Evolutionary conservation across 2,329 filamentous ascomycete species (phyloP).

Genomic region (Zymoseptoria passerinii): DNA sequence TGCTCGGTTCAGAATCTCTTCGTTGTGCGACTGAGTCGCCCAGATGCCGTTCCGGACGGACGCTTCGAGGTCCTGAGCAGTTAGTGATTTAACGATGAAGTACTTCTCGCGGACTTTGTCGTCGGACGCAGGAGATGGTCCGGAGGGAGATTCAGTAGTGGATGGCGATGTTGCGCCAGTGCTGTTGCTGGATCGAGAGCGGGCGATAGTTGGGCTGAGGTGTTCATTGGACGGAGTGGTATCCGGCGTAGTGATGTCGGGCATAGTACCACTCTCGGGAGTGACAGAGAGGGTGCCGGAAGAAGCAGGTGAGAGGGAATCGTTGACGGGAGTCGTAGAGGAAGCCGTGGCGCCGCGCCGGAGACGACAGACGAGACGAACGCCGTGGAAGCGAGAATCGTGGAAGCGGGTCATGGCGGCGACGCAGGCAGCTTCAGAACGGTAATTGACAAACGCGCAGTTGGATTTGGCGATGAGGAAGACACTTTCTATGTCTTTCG

Average conservation of each 20-base stretch:
- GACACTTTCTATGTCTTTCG: constrained; percentile 70
- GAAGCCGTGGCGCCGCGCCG: constrained; percentile 41
- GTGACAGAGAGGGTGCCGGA: not conserved
- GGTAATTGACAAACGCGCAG: constrained; percentile 94
- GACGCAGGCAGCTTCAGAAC: constrained; percentile 65
- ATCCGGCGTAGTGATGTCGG: not conserved
- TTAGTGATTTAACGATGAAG: constrained; percentile 89
- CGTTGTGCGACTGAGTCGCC: constrained; percentile 93
- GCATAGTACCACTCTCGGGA: not conserved
- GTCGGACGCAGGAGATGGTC: not conserved
- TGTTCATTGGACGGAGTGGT: constrained; percentile 2
- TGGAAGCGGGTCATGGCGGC: constrained; percentile 77
- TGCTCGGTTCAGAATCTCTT: constrained; percentile 71
- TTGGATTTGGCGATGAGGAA: constrained; percentile 97
- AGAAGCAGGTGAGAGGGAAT: constrained; percentile 2
- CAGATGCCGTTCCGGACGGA: constrained; percentile 84
- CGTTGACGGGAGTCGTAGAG: constrained; percentile 7
- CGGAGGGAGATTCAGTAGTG: constrained; percentile 3
- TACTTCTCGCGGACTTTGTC: constrained; percentile 59
- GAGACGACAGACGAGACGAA: constrained; percentile 76
- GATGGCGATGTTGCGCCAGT: constrained; percentile 1
- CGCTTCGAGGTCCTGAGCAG: constrained; percentile 77
- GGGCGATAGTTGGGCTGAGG: constrained; percentile 18
- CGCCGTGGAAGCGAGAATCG: constrained; percentile 80
- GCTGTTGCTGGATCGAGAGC: constrained; percentile 11